Conservation (phyloP, 257 asterid species). For the Plantago ovata region DNA sequence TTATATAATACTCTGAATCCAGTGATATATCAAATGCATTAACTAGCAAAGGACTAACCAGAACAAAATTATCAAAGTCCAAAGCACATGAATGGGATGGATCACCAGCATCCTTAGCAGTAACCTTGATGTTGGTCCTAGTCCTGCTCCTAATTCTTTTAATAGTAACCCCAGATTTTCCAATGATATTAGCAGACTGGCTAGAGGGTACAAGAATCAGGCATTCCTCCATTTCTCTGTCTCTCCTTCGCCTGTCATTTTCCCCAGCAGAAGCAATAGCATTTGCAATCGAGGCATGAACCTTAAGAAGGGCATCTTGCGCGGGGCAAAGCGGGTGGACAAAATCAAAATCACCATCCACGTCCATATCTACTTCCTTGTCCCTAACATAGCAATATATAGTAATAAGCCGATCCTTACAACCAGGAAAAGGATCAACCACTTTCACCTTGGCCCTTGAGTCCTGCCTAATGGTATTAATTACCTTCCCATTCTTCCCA, state of each 20-base stretch:
- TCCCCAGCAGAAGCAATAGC: slow-evolving; percentile 57
- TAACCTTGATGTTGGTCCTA: slow-evolving; percentile 59
- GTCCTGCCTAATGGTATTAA: slow-evolving; percentile 75
- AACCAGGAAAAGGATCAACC: slow-evolving; percentile 90
- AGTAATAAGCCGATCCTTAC: slow-evolving; percentile 71
- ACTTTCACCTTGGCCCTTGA: slow-evolving; percentile 89
- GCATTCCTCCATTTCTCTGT: slow-evolving; percentile 67
- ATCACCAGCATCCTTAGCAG: slow-evolving; percentile 62
- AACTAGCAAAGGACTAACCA: slow-evolving; percentile 53
- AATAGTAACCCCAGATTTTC: slow-evolving; percentile 83
- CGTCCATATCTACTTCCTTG: slow-evolving; percentile 56
- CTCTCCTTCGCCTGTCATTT: slow-evolving; percentile 34
- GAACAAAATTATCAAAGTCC: slow-evolving; percentile 81
- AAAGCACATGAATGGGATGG: slow-evolving; percentile 87
- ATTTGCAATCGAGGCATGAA: slow-evolving; percentile 74
- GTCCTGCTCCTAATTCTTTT: slow-evolving; percentile 76
- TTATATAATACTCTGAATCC: slow-evolving; percentile 11
- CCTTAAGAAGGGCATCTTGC: slow-evolving; percentile 83
- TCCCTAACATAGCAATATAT: slow-evolving; percentile 73
- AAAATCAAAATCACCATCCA: slow-evolving; percentile 63
- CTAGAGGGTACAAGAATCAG: slow-evolving; percentile 90
- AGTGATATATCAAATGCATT: background rate
- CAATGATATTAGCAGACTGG: slow-evolving; percentile 86
- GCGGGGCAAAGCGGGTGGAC: slow-evolving; percentile 70
- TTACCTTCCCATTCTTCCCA: slow-evolving; percentile 93